Evolutionary conservation across 768 basidiomycete species (phyloP).

Genomic region (Agrocybe praecox): DNA sequence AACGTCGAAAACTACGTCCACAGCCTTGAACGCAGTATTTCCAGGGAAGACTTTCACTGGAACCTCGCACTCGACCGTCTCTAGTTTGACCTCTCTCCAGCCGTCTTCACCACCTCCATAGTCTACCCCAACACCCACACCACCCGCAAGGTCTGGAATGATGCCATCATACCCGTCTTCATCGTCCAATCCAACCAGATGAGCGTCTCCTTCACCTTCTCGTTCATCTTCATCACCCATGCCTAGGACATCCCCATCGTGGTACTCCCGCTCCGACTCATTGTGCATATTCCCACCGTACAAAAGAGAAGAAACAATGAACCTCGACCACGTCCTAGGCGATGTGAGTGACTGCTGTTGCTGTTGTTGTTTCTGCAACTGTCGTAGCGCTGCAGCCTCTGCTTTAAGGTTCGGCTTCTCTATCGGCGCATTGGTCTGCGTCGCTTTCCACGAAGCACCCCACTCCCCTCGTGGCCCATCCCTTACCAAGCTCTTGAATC

Average conservation of each 20-base stretch:
- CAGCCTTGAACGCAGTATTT: constrained; percentile 83
- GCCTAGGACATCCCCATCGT: constrained; percentile 55
- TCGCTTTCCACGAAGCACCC: constrained; percentile 70
- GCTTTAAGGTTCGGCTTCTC: constrained; percentile 43
- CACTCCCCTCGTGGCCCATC: constrained; percentile 70
- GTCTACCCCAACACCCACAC: constrained; percentile 53
- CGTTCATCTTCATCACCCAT: constrained; percentile 38
- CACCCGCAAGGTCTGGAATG: constrained; percentile 46
- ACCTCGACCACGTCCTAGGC: constrained; percentile 40
- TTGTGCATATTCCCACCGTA: constrained; percentile 20
- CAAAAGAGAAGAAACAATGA: constrained; percentile 37
- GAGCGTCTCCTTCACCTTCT: constrained; percentile 47
- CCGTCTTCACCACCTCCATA: constrained; percentile 54
- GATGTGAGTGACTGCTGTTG: constrained; percentile 14
- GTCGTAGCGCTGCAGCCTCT: constrained; percentile 16
- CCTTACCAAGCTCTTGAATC: constrained; percentile 52
- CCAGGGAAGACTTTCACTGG: constrained; percentile 88
- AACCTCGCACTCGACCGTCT: constrained; percentile 95
- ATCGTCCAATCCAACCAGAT: constrained; percentile 21
- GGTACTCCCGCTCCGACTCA: constrained; percentile 51
- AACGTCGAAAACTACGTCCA: constrained; percentile 79
- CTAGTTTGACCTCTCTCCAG: constrained; percentile 70
- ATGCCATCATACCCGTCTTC: constrained; percentile 53
- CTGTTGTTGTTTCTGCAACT: constrained; percentile 12
- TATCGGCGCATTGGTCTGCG: constrained; percentile 57